Evolutionary conservation across 345 rosid genomes (phyloP), one percentile per base, ranked within the genome.

Genomic region (Citrus inodora): DNA sequence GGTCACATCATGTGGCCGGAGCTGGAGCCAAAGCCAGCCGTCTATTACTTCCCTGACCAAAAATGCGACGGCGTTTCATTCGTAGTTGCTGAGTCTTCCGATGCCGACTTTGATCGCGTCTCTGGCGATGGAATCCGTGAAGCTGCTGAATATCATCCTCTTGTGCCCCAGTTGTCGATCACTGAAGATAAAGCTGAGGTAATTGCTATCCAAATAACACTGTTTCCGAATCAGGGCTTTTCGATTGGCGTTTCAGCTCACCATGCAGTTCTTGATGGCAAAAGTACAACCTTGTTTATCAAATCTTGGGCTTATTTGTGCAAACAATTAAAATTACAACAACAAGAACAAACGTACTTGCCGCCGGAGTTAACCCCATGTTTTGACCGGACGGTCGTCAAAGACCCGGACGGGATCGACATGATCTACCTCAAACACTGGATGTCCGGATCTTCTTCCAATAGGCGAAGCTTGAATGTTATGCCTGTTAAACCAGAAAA

Each of bases 31-130:
- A 76, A 75, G 37, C 87, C 88, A 9, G 28, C 59, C 78, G 73
- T 83, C 56, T 32, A 70, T 53, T 79, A 69, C 73, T 3, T 70
- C 27, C 85, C 21, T 2, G 21, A 51, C 56, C 6, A 83, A 0
- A 48, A 79, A 21, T 17, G 9, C 37, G 83, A 76, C 14, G 74
- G 38, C 3, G 87, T 87, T 33, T 65, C 78, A 4, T 16, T 89
- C 81, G 83, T 70, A 1, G 75, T 89, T 8, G 90, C 86, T 37
- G 87, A 85, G 53, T 86, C 85, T 42, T 86, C 86, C 10, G 16
- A 63, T 22, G 81, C 70, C 10, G 81, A 83, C 53, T 79, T 87
- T 4, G 6, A 80, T 5, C 70, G 3, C 53, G 70, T 89, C 4
- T 53, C 83, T 4, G 70, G 82, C 60, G 42, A 80, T 2, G 32